Conservation (phyloP, 805 yeast species). For the Scheffersomyces ergatensis region DNA sequence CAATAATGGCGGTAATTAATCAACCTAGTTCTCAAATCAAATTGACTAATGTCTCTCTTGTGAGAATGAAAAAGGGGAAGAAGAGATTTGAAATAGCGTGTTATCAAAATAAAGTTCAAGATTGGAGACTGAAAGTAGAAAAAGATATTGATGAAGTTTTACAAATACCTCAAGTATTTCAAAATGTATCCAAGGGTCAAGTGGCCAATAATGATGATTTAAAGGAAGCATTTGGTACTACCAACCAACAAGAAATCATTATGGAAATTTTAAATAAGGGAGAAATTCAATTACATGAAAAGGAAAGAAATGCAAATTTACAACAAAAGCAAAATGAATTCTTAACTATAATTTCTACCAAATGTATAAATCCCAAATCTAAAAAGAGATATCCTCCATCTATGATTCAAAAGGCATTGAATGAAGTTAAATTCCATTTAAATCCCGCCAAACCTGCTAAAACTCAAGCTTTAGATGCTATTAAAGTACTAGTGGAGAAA, state of each 20-base stretch:
- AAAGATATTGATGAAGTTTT: slow-evolving; percentile 93
- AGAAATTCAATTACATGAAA: slow-evolving; percentile 91
- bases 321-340: slow-evolving; percentile 79
- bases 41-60: slow-evolving; percentile 91
- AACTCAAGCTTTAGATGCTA: slow-evolving; percentile 88
- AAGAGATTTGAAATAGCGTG: slow-evolving; percentile 94
- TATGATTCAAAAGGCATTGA: slow-evolving; percentile 84
- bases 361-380: slow-evolving; percentile 87
- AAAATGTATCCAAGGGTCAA: slow-evolving; percentile 91
- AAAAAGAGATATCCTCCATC: slow-evolving; percentile 92
- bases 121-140: slow-evolving; percentile 84
- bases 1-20: slow-evolving; percentile 54
- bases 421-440: slow-evolving; percentile 75
- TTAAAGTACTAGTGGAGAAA: slow-evolving; percentile 66
- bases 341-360: slow-evolving; percentile 77
- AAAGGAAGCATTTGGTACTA: slow-evolving; percentile 66
- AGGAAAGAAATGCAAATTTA: slow-evolving; percentile 78
- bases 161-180: slow-evolving; percentile 92
- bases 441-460: slow-evolving; percentile 75
- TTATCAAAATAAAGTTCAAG: slow-evolving; percentile 95
- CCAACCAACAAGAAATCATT: slow-evolving; percentile 72
- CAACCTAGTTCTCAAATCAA: slow-evolving; percentile 90
- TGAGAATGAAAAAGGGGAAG: slow-evolving; percentile 85
- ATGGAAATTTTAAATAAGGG: slow-evolving; percentile 85
- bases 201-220: slow-evolving; percentile 88